These are phyloP conservation scores for Heliocybe sulcata DNA, from an alignment of 1,284 basidiomycete genomes.

Conservation along the genomic window DNA sequence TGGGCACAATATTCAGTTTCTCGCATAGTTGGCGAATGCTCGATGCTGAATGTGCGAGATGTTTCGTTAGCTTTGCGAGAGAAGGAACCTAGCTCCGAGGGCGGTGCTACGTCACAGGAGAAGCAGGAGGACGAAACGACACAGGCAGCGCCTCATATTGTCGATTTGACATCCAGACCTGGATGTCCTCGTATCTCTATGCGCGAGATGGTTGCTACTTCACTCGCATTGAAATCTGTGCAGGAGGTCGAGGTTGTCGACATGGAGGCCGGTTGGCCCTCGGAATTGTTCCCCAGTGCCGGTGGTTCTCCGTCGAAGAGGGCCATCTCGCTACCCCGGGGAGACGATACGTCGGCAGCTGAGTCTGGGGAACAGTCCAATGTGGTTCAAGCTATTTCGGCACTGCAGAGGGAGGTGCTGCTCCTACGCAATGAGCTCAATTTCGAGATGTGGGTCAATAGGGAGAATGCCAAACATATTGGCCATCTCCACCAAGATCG, in stretches of 20 bases:
- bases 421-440: constrained; percentile 73
- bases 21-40: constrained; percentile 64
- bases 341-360: constrained; percentile 10
- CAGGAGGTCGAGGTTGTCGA: constrained; percentile 50
- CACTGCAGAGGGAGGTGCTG: constrained; percentile 66
- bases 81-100: constrained; percentile 5
- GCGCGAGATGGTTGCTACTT: constrained; percentile 64
- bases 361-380: constrained; percentile 26
- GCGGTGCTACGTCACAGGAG: constrained; percentile 3
- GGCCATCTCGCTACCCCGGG: constrained; percentile 13
- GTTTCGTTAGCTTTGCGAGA: constrained; percentile 35
- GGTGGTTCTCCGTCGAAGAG: not conserved
- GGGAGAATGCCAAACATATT: constrained; percentile 74
- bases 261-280: constrained; percentile 40
- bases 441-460: constrained; percentile 74
- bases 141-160: not conserved
- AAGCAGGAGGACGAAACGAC: not conserved
- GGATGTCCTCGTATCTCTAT: constrained; percentile 45
- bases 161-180: constrained; percentile 4
- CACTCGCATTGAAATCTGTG: constrained; percentile 62
- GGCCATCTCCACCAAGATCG: constrained; percentile 69
- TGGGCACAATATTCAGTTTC: constrained; percentile 65
- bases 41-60: constrained; percentile 61
- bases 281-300: constrained; percentile 24
- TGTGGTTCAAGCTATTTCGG: constrained; percentile 54